Evolutionary conservation across 78 protist species (phyloP), one percentile per base, ranked within the genome.

Genomic region (Parvularia atlantis): DNA sequence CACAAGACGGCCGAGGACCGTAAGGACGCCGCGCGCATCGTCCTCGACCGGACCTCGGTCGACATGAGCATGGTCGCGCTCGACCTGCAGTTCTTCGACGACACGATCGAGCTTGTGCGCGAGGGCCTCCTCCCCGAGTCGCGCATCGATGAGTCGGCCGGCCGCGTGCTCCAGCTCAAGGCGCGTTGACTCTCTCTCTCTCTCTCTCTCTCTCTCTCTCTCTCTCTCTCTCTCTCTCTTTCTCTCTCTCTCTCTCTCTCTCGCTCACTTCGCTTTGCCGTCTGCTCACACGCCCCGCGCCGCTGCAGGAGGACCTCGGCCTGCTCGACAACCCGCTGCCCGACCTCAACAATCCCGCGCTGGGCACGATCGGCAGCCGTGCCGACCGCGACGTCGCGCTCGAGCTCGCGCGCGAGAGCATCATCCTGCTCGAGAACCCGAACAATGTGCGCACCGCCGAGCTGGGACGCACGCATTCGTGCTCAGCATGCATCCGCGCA

Each of bases 1-100:
- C 71, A 66, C 71, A 22, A 7, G 39, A 60, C 31, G n/a, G 39
- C 71, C 31, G 40, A 10, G 22, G 22, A 19, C 35, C 13, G 2
- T 44, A 26, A 31, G 28, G 62, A 52, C 36, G 72, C 72, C 35
- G 72, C 52, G 11, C 37, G 9, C 10, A 7, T 40, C 35, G 39
- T 61, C 22, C 30, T 66, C 30, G 5, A 44, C 16, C 0, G n/a
- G 30, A 66, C 72, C 1, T 50, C 61, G 30, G 52, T 83, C 28
- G 88, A 83, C 69, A 79, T 83, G 84, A 71, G 81, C 24, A 83
- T 83, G 88, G 84, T 75, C 35, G 82, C 88, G 28, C 58, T 75
- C 28, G 84, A 78, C 50, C 13, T 28, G 10, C 43, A 69, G 44
- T 84, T 84, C 84, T 71, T 82, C 52, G 65, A 22, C 24, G 14